Evolutionary conservation across 1,284 basidiomycete genomes (phyloP).

Genomic region (Pseudomicrostroma phylloplanum): DNA sequence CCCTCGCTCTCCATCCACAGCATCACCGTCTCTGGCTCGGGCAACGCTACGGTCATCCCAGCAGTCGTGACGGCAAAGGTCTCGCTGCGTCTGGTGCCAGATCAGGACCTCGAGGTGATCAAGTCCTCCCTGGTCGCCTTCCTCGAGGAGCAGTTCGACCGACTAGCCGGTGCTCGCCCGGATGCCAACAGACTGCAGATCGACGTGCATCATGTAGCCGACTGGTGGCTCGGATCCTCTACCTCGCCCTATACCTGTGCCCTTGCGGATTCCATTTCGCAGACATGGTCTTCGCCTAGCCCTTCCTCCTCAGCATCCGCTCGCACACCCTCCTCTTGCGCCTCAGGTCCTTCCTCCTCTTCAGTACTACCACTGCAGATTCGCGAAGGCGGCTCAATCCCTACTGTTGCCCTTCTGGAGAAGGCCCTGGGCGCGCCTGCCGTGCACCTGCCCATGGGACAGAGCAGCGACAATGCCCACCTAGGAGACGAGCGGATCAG

Average conservation of each 20-base stretch:
- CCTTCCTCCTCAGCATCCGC: background rate
- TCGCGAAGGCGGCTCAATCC: slow-evolving; percentile 48
- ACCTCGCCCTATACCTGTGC: slow-evolving; percentile 75
- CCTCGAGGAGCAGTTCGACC: slow-evolving; percentile 61
- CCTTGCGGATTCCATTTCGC: slow-evolving; percentile 69
- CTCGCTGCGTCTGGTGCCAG: slow-evolving; percentile 78
- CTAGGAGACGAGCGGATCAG: slow-evolving; percentile 78
- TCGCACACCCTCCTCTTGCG: slow-evolving; percentile 61
- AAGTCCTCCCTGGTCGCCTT: slow-evolving; percentile 61
- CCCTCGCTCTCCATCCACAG: slow-evolving; percentile 40
- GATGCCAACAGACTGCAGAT: slow-evolving; percentile 50
- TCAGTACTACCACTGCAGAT: background rate
- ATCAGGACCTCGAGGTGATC: slow-evolving; percentile 73
- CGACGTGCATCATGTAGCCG: slow-evolving; percentile 72
- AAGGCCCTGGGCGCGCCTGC: slow-evolving; percentile 70
- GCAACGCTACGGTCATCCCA: slow-evolving; percentile 41
- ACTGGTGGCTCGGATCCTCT: slow-evolving; percentile 91
- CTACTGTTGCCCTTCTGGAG: slow-evolving; percentile 84
- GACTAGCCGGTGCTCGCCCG: slow-evolving; percentile 50
- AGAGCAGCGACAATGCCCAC: slow-evolving; percentile 69
- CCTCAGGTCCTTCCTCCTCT: slow-evolving; percentile 6
- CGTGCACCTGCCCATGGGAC: slow-evolving; percentile 77
- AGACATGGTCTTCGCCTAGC: slow-evolving; percentile 67
- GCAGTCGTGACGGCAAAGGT: slow-evolving; percentile 35
- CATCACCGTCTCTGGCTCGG: slow-evolving; percentile 18